Percentiles rank a stretch among this genome's conserved stretches.
These are phyloP conservation scores for Auriscalpium orientale DNA, from an alignment of 768 basidiomycete species.

Conservation along the genomic window DNA sequence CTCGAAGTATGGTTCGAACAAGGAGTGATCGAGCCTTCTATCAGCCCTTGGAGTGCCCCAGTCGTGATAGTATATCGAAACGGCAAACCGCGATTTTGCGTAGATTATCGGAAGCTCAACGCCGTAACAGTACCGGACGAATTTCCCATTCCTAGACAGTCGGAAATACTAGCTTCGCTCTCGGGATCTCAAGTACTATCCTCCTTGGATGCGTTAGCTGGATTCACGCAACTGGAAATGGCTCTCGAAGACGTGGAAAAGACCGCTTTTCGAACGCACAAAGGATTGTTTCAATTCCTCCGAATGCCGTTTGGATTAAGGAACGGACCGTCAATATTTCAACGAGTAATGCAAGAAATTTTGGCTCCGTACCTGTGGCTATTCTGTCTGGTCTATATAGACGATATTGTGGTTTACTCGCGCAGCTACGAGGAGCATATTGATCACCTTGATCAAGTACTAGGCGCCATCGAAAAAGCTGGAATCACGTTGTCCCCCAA, in stretches of 20 bases:
- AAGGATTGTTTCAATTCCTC: no score
- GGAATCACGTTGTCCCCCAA: conserved; percentile 25
- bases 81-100: conserved; percentile 27
- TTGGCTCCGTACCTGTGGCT: conserved; percentile 4
- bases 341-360: background rate
- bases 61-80: conserved; percentile 30
- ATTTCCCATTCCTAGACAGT: conserved; percentile 16
- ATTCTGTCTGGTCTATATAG: conserved; percentile 7
- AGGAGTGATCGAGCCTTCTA: conserved; percentile 33
- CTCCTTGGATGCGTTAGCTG: conserved; percentile 28
- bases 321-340: no score
- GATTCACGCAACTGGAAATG: conserved; percentile 34
- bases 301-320: no score
- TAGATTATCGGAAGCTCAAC: conserved; percentile 28
- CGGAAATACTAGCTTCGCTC: conserved; percentile 16
- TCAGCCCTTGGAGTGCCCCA: conserved; percentile 30
- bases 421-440: conserved; percentile 1
- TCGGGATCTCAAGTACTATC: conserved; percentile 24
- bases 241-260: conserved; percentile 22
- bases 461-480: conserved; percentile 18
- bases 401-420: conserved; percentile 9
- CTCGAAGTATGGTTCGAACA: conserved; percentile 17
- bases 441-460: conserved; percentile 22
- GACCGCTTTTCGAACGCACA: conserved; percentile 27
- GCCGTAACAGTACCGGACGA: conserved; percentile 15